Conservation (phyloP, 345 rosid species). For the Gynandropsis gynandra region DNA sequence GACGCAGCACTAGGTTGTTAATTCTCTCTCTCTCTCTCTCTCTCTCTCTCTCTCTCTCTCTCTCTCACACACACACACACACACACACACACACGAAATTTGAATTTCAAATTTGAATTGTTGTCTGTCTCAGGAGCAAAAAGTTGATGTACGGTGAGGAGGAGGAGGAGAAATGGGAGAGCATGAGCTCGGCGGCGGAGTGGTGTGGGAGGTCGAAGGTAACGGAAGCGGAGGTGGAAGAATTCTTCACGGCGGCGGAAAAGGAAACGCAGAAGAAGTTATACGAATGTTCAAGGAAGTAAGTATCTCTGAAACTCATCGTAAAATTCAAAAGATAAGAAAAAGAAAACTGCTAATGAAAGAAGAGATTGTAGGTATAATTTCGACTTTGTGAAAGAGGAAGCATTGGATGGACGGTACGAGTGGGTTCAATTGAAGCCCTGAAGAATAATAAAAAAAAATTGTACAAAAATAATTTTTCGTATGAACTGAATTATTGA, state of each 20-base stretch:
- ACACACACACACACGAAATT: too few species aligned
- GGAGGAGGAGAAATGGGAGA: background rate
- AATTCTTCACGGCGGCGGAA: constrained; percentile 23
- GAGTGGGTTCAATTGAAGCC: constrained; percentile 26
- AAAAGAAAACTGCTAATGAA: background rate
- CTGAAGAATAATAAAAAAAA: background rate
- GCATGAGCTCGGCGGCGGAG: constrained; percentile 1
- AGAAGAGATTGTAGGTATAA: constrained; percentile 12
- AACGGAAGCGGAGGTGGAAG: constrained; percentile 16
- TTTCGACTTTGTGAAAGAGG: constrained; percentile 29
- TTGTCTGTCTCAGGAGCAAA: constrained; percentile 7
- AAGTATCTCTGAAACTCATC: background rate
- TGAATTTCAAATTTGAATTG: background rate
- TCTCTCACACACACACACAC: too few species aligned
- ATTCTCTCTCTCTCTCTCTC: background rate
- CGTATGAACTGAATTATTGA: background rate
- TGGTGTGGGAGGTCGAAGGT: constrained; percentile 8
- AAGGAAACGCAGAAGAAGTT: constrained; percentile 11
- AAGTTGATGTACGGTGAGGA: background rate
- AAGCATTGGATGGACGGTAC: constrained; percentile 23
- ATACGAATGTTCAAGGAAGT: constrained; percentile 20
- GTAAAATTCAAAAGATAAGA: background rate
- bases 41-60: background rate
- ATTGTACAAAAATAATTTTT: too few species aligned
- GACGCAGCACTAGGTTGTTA: constrained; percentile 9